Evolutionary conservation across 345 rosid species (phyloP).

Genomic region (Physaria fendleri): DNA sequence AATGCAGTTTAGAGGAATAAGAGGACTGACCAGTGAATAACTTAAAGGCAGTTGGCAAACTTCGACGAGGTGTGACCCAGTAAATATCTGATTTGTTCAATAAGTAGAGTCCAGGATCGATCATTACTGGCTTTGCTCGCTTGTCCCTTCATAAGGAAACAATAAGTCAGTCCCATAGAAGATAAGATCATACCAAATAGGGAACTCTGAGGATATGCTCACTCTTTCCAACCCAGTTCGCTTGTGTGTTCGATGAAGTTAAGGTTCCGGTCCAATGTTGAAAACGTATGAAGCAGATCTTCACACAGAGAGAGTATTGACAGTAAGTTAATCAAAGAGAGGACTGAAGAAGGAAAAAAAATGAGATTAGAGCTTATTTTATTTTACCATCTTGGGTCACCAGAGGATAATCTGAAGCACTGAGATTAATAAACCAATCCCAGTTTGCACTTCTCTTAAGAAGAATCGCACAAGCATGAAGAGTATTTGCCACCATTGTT

Average conservation of each 20-base stretch:
- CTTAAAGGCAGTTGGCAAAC: constrained; percentile 84
- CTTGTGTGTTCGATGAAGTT: constrained; percentile 95
- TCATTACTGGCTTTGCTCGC: constrained; percentile 90
- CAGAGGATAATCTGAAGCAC: constrained; percentile 99
- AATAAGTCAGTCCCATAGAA: not conserved
- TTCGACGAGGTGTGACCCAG: constrained; percentile 73
- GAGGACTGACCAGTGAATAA: constrained; percentile 73
- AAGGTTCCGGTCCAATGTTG: constrained; percentile 53
- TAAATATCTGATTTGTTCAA: constrained; percentile 62
- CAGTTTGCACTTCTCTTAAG: constrained; percentile 75
- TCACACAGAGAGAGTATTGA: constrained; percentile 28
- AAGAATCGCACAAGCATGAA: constrained; percentile 95
- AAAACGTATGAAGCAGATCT: constrained; percentile 80
- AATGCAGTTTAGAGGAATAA: not conserved
- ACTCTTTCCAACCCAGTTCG: constrained; percentile 94
- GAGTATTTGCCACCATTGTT: constrained; percentile 97
- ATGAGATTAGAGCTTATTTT: constrained; percentile 10
- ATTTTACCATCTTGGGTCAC: constrained; percentile 88
- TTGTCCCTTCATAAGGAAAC: constrained; percentile 57
- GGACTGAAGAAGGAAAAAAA: not conserved
- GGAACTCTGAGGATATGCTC: constrained; percentile 27
- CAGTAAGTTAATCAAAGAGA: constrained; percentile 11
- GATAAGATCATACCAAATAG: not conserved
- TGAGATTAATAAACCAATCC: constrained; percentile 99
- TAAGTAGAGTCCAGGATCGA: constrained; percentile 90